phyloP scores from a whole-genome alignment of 164 flowering plant genomes.

The Houttuynia cordata region DNA sequence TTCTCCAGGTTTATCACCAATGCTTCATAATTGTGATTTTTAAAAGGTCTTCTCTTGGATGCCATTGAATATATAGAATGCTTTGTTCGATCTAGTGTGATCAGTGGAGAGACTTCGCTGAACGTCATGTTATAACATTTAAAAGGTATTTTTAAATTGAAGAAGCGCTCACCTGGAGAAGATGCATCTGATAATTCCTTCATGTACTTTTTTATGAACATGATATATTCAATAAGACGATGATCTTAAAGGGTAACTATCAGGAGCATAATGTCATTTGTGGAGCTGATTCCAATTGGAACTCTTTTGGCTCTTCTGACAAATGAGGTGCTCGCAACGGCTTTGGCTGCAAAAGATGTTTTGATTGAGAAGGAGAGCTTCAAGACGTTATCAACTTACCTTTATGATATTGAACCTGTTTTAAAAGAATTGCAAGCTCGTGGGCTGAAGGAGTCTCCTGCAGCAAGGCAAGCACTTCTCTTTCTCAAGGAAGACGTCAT shows the following conservation, averaged over 20 bases:
- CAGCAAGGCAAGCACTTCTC: constrained; percentile 44
- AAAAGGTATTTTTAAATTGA: background rate
- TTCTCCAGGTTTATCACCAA: background rate
- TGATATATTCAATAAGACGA: background rate
- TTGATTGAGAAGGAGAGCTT: constrained; percentile 56
- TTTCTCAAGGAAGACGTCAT: constrained; percentile 44
- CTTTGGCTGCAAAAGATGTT: constrained; percentile 55
- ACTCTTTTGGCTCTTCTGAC: constrained; percentile 44
- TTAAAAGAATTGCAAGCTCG: constrained; percentile 40
- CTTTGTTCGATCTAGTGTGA: background rate
- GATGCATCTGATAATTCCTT: background rate
- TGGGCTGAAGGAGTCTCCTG: constrained; percentile 45
- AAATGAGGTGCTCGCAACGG: constrained; percentile 46
- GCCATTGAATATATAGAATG: background rate
- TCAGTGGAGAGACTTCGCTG: background rate
- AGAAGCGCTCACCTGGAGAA: background rate
- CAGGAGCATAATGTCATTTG: constrained; percentile 9
- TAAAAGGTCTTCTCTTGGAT: background rate
- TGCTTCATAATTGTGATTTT: background rate
- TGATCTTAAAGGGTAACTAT: background rate
- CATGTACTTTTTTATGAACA: too few species aligned
- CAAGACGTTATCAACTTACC: constrained; percentile 42
- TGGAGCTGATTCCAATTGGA: constrained; percentile 56
- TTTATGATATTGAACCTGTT: constrained; percentile 47
- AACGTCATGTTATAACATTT: background rate